A percentile compares a stretch with the other conserved stretches of the same genome.
Evolutionary conservation across 306 rosid species (phyloP).

Genomic region (Medicago truncatula): MtrunA17r5.0-ANR NC_053045.1:463001-463500

Average conservation of each 20-base stretch:
- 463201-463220: not conserved
- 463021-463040: too few relatives aligned
- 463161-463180: too few relatives aligned
- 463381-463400: not conserved
- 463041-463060: too few relatives aligned
- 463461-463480: constrained; percentile 2
- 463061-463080: not conserved
- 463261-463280: too few relatives aligned
- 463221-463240: not conserved
- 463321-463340: not conserved
- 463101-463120: too few relatives aligned
- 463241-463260: not conserved
- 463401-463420: not conserved
- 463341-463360: not conserved
- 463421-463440: not conserved
- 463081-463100: too few relatives aligned
- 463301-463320: too few relatives aligned
- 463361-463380: not conserved
- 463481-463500: too few relatives aligned
- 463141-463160: too few relatives aligned
- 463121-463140: too few relatives aligned
- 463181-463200: too few relatives aligned
- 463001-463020: not conserved
- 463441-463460: not conserved
- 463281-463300: not conserved